These are phyloP conservation scores for Actinidia arguta DNA, from an alignment of 179 eudicot species.

Conservation along the genomic window DNA sequence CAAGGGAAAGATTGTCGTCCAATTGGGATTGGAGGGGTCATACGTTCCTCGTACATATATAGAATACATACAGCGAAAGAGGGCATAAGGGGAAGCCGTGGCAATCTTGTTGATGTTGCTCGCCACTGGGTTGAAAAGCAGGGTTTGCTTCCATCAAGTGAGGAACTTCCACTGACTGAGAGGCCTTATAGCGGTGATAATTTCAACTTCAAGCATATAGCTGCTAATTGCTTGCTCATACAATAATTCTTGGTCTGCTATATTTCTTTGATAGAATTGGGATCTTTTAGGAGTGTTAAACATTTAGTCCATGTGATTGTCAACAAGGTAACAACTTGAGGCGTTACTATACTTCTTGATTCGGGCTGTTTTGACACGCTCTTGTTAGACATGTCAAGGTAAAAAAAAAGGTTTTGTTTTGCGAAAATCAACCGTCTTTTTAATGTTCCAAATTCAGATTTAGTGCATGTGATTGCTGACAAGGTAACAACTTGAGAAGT, in stretches of 20 bases:
- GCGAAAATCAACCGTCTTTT: too few species aligned
- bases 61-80: constrained; percentile 88
- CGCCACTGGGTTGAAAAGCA: too few species aligned
- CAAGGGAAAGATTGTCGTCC: too few species aligned
- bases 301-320: not conserved
- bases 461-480: not conserved
- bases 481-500: not conserved
- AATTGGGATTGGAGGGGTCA: too few species aligned
- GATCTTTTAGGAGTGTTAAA: not conserved
- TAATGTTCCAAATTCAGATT: too few species aligned
- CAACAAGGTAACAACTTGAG: not conserved
- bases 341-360: too few species aligned
- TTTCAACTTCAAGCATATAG: not conserved
- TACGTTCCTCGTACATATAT: too few species aligned
- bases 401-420: too few species aligned
- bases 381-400: too few species aligned
- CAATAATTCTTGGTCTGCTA: not conserved
- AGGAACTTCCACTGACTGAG: constrained; percentile 90
- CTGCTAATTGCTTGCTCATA: not conserved
- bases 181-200: constrained; percentile 81
- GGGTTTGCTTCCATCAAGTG: constrained; percentile 87
- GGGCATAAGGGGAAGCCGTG: constrained; percentile 83
- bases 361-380: not conserved
- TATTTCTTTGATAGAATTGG: constrained; percentile 5
- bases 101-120: constrained; percentile 97